Conservation (phyloP, 192 early-diverging fungal species). For the Mortierella alpina region DNA sequence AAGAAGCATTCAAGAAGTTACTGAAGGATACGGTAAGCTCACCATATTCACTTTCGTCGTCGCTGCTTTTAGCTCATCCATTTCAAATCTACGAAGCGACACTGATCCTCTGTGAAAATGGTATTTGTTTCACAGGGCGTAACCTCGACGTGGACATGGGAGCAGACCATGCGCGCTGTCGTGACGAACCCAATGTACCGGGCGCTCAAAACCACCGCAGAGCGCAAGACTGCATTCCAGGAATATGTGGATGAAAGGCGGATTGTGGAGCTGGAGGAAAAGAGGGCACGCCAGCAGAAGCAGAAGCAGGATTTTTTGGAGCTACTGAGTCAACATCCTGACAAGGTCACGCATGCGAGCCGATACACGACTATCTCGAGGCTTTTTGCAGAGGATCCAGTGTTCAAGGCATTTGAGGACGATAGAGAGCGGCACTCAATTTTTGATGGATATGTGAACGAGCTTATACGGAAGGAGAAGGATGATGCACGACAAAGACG, state of each 20-base stretch:
- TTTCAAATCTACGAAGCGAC: not conserved
- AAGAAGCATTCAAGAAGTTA: conserved; percentile 79
- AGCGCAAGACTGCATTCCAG: conserved; percentile 87
- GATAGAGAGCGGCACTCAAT: conserved; percentile 70
- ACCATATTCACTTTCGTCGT: too few relatives aligned
- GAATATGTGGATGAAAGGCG: conserved; percentile 72
- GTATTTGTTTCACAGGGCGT: conserved; percentile 68
- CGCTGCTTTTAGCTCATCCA: not conserved
- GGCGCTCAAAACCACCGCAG: conserved; percentile 79
- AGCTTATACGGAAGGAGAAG: conserved; percentile 73
- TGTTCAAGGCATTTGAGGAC: conserved; percentile 69
- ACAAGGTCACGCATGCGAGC: conserved; percentile 42
- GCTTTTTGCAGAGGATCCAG: conserved; percentile 70
- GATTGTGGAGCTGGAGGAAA: conserved; percentile 67
- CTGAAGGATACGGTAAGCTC: conserved; percentile 73
- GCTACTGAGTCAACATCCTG: conserved; percentile 12
- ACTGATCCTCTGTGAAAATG: not conserved
- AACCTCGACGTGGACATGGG: conserved; percentile 90
- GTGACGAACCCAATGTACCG: conserved; percentile 88
- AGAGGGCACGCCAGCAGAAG: conserved; percentile 29
- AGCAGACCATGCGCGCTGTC: conserved; percentile 87
- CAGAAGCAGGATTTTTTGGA: conserved; percentile 31
- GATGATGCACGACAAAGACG: conserved; percentile 69
- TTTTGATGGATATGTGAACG: conserved; percentile 81
- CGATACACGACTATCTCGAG: conserved; percentile 52